A percentile compares a stretch with the other conserved stretches of the same genome.
These are phyloP conservation scores for Saccharomycopsis sp. DNA, from an alignment of 805 yeast species.

Conservation along the genomic window DNA sequence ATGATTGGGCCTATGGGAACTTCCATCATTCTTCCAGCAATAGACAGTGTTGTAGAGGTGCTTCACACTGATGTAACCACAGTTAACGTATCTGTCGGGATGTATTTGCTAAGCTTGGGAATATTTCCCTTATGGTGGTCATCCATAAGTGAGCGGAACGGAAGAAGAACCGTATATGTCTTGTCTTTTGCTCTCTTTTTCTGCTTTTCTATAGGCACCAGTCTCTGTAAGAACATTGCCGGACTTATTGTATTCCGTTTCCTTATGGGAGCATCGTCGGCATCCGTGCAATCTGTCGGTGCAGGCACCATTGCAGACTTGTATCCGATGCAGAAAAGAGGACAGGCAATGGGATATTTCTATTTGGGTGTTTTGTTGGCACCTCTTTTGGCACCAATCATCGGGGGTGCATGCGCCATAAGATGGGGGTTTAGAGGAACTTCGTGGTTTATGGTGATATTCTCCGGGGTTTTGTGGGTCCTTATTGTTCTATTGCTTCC, in stretches of 20 bases:
- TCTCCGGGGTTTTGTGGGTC: conserved; percentile 48
- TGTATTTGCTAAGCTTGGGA: conserved; percentile 67
- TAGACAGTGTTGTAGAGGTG: conserved; percentile 47
- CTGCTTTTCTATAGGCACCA: conserved; percentile 66
- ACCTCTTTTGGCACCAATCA: conserved; percentile 71
- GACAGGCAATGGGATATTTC: conserved; percentile 71
- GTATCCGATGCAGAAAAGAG: conserved; percentile 60
- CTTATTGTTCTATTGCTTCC: conserved; percentile 57
- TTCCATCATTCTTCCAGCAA: conserved; percentile 74
- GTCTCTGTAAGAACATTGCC: conserved; percentile 54
- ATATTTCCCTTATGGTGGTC: conserved; percentile 90
- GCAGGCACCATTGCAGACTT: conserved; percentile 84
- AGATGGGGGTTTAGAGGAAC: conserved; percentile 86
- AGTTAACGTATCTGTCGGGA: conserved; percentile 75
- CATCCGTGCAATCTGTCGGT: conserved; percentile 82
- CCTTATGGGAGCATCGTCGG: conserved; percentile 73
- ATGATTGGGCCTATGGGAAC: conserved; percentile 87
- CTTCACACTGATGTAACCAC: conserved; percentile 50
- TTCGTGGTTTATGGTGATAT: conserved; percentile 73
- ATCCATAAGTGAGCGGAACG: conserved; percentile 64
- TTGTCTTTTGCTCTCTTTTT: conserved; percentile 56
- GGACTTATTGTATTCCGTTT: conserved; percentile 64
- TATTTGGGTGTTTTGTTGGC: conserved; percentile 80
- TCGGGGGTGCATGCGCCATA: conserved; percentile 68
- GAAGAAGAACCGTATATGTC: conserved; percentile 68